phyloP scores from a whole-genome alignment of 345 rosid genomes.

The Salix viminalis region DNA sequence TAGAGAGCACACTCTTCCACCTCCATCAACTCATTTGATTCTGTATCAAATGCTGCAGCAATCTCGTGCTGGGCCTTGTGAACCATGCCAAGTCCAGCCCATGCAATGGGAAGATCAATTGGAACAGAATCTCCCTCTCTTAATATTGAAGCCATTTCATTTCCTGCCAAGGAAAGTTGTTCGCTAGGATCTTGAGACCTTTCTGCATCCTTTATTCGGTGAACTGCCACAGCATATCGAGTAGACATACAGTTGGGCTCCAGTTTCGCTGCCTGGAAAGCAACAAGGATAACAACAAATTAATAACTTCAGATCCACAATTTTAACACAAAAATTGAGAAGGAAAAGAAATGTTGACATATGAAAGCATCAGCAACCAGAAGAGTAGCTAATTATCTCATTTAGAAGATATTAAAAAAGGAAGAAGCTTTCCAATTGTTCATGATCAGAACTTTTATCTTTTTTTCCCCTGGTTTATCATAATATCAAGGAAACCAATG shows the following conservation, averaged over 20 bases:
- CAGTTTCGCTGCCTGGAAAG: conserved; percentile 76
- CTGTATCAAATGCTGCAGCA: conserved; percentile 71
- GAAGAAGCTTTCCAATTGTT: background rate
- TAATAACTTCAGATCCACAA: background rate
- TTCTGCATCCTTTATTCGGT: conserved; percentile 87
- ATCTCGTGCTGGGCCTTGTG: conserved; percentile 90
- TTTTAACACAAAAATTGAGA: background rate
- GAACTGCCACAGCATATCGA: conserved; percentile 89
- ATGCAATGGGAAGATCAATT: conserved; percentile 67
- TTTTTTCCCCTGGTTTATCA: conserved; percentile 19
- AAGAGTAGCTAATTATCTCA: no score
- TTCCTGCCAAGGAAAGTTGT: conserved; percentile 84
- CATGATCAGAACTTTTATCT: background rate
- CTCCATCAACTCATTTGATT: conserved; percentile 52
- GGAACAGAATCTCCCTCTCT: conserved; percentile 89
- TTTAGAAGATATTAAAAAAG: background rate
- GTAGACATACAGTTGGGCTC: conserved; percentile 93
- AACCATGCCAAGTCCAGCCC: conserved; percentile 95
- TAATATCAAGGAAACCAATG: conserved; percentile 38
- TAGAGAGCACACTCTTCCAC: conserved; percentile 67
- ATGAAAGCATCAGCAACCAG: background rate
- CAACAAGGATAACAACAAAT: conserved; percentile 4
- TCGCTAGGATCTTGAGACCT: conserved; percentile 88
- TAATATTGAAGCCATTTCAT: conserved; percentile 93
- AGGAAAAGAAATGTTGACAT: background rate